Conservation (phyloP, 2,329 filamentous ascomycete genomes). For the Gaeumannomyces tritici region DNA sequence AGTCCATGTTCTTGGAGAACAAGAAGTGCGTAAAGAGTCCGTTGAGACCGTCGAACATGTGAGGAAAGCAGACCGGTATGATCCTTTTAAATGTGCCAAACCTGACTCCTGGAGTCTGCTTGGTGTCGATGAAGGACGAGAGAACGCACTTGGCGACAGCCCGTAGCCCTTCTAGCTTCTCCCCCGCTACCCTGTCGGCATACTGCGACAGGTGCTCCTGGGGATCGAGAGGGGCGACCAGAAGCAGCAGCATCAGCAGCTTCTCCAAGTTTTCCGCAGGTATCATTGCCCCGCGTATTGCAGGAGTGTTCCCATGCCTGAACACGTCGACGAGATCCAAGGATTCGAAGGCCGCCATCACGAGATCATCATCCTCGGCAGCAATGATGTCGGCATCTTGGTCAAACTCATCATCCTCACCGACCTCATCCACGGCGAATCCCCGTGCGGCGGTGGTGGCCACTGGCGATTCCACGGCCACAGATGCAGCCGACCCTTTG, state of each 20-base stretch:
- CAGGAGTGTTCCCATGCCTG: slow-evolving; percentile 37
- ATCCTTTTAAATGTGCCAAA: slow-evolving; percentile 52
- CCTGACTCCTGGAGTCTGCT: slow-evolving; percentile 52
- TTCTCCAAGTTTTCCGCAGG: slow-evolving; percentile 65
- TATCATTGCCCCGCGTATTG: slow-evolving; percentile 56
- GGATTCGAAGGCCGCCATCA: slow-evolving; percentile 58
- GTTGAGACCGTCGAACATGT: slow-evolving; percentile 58
- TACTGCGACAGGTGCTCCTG: slow-evolving; percentile 58
- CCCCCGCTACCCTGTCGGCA: slow-evolving; percentile 42
- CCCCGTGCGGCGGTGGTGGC: slow-evolving; percentile 20
- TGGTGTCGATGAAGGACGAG: slow-evolving; percentile 55
- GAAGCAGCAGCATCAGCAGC: slow-evolving; percentile 59
- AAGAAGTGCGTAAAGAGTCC: slow-evolving; percentile 67
- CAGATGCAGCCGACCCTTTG: slow-evolving; percentile 6
- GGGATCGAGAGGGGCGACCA: slow-evolving; percentile 53
- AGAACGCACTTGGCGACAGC: slow-evolving; percentile 55
- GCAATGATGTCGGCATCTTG: slow-evolving; percentile 20
- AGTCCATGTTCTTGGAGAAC: slow-evolving; percentile 62
- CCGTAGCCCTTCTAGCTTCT: slow-evolving; percentile 48
- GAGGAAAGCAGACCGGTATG: slow-evolving; percentile 51
- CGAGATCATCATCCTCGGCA: slow-evolving; percentile 51
- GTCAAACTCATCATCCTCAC: slow-evolving; percentile 27
- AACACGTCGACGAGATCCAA: slow-evolving; percentile 56
- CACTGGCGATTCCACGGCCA: background rate
- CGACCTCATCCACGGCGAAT: slow-evolving; percentile 35